A percentile compares a stretch with the other conserved stretches of the same genome.
Evolutionary conservation across 2,329 filamentous ascomycete genomes (phyloP).

Genomic region (Aspergillus spinulosporus): DNA sequence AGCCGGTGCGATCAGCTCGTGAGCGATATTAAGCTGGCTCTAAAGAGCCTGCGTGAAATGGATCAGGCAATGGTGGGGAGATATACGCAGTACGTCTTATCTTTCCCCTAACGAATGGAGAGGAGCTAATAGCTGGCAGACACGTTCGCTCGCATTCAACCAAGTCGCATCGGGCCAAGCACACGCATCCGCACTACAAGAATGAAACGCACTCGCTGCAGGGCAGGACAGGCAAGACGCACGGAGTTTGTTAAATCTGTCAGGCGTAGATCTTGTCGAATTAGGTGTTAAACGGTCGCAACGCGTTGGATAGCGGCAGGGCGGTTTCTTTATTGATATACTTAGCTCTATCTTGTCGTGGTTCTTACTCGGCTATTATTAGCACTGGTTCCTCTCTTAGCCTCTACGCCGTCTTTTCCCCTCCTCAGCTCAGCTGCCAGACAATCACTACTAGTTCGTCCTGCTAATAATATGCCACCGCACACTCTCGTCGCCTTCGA

Average conservation of each 20-base stretch:
- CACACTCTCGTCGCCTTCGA: background rate
- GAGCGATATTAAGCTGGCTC: conserved; percentile 73
- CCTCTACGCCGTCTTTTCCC: conserved; percentile 1
- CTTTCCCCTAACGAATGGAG: background rate
- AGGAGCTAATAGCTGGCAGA: conserved; percentile 25
- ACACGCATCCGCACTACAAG: conserved; percentile 56
- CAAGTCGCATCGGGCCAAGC: conserved; percentile 54
- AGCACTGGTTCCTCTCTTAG: conserved; percentile 1
- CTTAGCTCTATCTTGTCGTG: background rate
- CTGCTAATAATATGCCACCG: background rate
- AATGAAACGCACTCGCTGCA: conserved; percentile 84
- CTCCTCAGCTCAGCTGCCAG: background rate
- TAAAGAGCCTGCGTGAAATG: conserved; percentile 70
- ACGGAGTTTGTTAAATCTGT: conserved; percentile 75
- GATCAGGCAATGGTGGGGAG: conserved; percentile 69
- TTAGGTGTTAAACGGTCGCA: background rate
- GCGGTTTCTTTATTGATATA: conserved; percentile 4
- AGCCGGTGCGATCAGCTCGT: conserved; percentile 78
- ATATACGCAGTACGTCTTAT: conserved; percentile 60
- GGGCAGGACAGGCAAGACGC: conserved; percentile 87
- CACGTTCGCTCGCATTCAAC: conserved; percentile 59
- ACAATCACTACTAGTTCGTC: background rate
- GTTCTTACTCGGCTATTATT: conserved; percentile 11
- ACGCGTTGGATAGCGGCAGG: background rate
- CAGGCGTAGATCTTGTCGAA: conserved; percentile 38